phyloP scores from a whole-genome alignment of 192 early-diverging fungal species.

The Coemansia sp. region DNA sequence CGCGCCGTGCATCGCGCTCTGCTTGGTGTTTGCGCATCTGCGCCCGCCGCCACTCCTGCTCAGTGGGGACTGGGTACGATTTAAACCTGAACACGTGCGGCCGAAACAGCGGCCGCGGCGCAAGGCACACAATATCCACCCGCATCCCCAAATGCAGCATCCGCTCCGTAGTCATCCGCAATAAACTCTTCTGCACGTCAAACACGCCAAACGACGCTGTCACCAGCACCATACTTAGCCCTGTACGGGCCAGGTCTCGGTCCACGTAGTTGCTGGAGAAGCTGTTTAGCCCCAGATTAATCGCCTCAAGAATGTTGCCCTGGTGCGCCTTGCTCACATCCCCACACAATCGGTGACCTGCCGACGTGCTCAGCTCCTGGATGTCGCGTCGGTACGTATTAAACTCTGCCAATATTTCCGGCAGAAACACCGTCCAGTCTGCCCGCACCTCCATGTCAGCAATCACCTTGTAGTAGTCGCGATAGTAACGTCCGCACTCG shows the following conservation, averaged over 20 bases:
- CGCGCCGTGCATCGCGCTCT: conserved; percentile 8
- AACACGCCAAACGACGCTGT: conserved; percentile 90
- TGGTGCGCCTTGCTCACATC: conserved; percentile 80
- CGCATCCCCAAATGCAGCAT: conserved; percentile 91
- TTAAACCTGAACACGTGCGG: conserved; percentile 85
- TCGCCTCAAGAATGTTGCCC: conserved; percentile 93
- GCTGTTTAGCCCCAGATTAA: conserved; percentile 94
- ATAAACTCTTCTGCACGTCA: conserved; percentile 77
- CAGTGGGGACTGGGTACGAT: conserved; percentile 50
- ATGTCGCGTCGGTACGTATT: conserved; percentile 50
- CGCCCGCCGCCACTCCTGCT: conserved; percentile 39
- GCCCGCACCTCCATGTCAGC: conserved; percentile 77
- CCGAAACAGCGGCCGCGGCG: conserved; percentile 80
- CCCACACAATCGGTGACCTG: conserved; percentile 61
- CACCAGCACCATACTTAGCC: conserved; percentile 82
- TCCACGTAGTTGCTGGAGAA: conserved; percentile 93
- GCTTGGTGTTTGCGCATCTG: conserved; percentile 7
- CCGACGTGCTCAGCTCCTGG: conserved; percentile 37
- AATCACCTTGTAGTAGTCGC: conserved; percentile 95
- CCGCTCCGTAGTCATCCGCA: conserved; percentile 91
- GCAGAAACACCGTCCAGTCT: conserved; percentile 61
- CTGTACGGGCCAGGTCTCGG: conserved; percentile 89
- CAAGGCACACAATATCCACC: conserved; percentile 89
- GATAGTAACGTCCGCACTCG: conserved; percentile 65
- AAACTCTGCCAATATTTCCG: conserved; percentile 48